Evolutionary conservation across 805 yeast genomes (phyloP).

Genomic region (Candida odintsovae): DNA sequence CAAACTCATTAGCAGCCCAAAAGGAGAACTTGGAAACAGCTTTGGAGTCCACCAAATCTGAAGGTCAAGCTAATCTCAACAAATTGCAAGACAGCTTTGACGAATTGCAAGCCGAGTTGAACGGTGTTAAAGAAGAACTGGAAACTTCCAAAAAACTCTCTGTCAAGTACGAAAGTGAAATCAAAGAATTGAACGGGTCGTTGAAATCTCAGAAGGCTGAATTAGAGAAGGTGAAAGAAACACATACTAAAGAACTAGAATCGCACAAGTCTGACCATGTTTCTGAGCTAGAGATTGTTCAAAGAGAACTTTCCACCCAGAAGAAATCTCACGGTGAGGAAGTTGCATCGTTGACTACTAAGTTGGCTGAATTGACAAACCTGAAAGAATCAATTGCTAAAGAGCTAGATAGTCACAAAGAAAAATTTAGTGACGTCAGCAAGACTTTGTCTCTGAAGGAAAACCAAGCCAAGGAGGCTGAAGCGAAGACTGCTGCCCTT

Average conservation of each 20-base stretch:
- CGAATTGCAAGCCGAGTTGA: conserved; percentile 1
- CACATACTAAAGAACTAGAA: neutral
- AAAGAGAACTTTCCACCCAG: conserved; percentile 5
- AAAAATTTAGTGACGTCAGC: neutral
- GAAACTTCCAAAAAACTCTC: conserved; percentile 4
- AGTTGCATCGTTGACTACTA: neutral
- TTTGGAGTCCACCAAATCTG: neutral
- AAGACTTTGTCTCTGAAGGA: neutral
- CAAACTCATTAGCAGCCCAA: conserved; percentile 9
- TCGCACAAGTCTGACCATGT: neutral
- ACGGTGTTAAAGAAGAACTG: conserved; percentile 8
- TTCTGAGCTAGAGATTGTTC: conserved; percentile 4
- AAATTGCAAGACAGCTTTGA: conserved; percentile 5
- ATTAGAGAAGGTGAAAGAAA: neutral
- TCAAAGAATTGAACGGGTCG: conserved; percentile 8
- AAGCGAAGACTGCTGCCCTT: neutral
- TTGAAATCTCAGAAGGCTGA: conserved; percentile 3
- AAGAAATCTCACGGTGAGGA: conserved; percentile 4
- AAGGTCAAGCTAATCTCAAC: neutral
- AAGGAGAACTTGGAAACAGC: conserved; percentile 2
- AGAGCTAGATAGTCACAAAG: conserved; percentile 5
- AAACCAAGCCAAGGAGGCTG: conserved; percentile 1
- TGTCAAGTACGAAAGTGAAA: conserved; percentile 6
- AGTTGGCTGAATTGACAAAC: conserved; percentile 1
- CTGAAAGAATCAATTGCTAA: neutral